These are phyloP conservation scores for Tolypocladium nubicola DNA, from an alignment of 2,329 filamentous ascomycete species.

Conservation along the genomic window DNA sequence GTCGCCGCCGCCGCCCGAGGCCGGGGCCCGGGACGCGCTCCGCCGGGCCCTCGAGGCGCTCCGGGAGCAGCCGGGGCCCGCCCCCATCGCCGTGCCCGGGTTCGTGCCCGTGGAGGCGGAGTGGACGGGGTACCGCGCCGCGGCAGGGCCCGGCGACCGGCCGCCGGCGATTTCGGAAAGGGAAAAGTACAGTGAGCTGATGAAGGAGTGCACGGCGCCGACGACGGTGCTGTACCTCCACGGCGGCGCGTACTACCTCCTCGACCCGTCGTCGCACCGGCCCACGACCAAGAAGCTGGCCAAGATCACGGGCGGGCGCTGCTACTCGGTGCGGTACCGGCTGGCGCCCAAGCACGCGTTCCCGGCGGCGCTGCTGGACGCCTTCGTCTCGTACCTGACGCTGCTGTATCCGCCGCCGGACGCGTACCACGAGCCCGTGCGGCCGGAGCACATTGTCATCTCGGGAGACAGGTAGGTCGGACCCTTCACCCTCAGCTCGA, in stretches of 20 bases:
- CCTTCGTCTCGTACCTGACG: constrained; percentile 59
- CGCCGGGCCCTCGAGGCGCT: constrained; percentile 38
- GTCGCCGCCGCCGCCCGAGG: constrained; percentile 47
- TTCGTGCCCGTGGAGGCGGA: constrained; percentile 54
- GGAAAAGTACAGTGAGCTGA: constrained; percentile 55
- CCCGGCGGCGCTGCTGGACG: constrained; percentile 63
- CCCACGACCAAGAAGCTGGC: constrained; percentile 48
- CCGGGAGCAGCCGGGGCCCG: constrained; percentile 1
- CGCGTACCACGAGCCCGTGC: constrained; percentile 55
- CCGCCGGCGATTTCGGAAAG: constrained; percentile 49
- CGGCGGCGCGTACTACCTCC: constrained; percentile 63
- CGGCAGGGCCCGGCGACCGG: constrained; percentile 35
- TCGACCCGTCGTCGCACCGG: constrained; percentile 61
- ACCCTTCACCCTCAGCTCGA: not conserved
- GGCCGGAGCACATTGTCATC: constrained; percentile 57
- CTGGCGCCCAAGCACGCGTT: constrained; percentile 67
- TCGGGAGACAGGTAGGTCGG: constrained; percentile 51
- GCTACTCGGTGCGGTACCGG: constrained; percentile 64
- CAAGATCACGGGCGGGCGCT: constrained; percentile 54
- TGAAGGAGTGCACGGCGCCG: constrained; percentile 53
- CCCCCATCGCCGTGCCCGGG: constrained; percentile 32
- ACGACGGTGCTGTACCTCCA: constrained; percentile 65
- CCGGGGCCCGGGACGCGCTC: constrained; percentile 45
- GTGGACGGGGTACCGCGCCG: constrained; percentile 61
- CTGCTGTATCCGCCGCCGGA: constrained; percentile 61